A percentile compares a stretch with the other conserved stretches of the same genome.
These are phyloP conservation scores for Angomonas deanei DNA, from an alignment of 208 protist species.

Conservation along the genomic window DNA sequence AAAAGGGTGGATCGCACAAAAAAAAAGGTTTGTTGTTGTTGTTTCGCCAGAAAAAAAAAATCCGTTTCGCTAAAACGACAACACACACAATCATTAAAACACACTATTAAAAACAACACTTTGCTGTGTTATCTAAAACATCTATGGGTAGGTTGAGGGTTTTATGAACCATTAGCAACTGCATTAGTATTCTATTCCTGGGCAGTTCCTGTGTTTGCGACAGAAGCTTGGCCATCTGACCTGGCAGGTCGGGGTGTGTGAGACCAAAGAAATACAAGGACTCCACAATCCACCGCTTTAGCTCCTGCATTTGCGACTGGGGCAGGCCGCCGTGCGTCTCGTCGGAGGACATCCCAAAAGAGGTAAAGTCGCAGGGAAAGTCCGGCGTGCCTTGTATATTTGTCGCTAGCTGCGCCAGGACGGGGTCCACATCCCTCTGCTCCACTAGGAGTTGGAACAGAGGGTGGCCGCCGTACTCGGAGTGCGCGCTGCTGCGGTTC, in stretches of 20 bases:
- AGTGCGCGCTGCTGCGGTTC: not conserved
- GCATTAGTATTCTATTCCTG: not conserved
- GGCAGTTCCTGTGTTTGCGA: not conserved
- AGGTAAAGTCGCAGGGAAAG: conserved; percentile 36
- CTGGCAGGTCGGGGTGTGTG: not conserved
- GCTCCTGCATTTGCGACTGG: not conserved
- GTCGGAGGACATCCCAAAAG: not conserved
- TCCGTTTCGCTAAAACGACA: not conserved
- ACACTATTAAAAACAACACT: conserved; percentile 5
- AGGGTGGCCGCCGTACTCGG: conserved; percentile 12
- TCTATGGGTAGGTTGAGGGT: not conserved
- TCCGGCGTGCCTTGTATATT: conserved; percentile 18
- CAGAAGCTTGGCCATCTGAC: not conserved
- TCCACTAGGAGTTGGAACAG: conserved; percentile 30
- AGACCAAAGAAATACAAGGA: conserved; percentile 32
- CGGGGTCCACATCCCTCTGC: not conserved
- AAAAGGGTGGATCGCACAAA: not conserved
- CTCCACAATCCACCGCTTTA: conserved; percentile 32
- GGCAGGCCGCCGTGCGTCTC: not conserved
- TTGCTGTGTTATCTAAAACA: not conserved
- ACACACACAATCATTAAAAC: too few relatives aligned
- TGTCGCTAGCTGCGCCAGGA: conserved; percentile 14
- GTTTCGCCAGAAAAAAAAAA: conserved; percentile 1
- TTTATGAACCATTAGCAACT: not conserved
- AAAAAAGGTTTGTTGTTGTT: not conserved